Evolutionary conservation across 2,329 filamentous ascomycete genomes (phyloP).

Genomic region (Venturia pyrina): DNA sequence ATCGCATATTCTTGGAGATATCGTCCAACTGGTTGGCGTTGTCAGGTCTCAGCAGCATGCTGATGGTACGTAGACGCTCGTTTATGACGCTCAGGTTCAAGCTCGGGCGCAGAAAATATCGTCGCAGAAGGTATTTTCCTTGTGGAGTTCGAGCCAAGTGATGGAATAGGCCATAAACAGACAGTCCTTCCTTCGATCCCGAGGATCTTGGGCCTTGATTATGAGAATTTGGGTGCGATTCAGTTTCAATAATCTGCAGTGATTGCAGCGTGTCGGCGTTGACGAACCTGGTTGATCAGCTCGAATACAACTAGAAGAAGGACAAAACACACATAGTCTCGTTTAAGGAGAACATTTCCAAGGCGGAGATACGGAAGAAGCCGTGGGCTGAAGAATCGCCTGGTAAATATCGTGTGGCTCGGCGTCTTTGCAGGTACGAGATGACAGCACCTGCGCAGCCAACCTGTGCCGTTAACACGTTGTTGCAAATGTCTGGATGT

Average conservation of each 20-base stretch:
- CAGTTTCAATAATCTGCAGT: constrained; percentile 74
- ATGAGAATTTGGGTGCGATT: constrained; percentile 73
- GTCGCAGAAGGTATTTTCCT: constrained; percentile 63
- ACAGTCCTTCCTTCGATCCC: constrained; percentile 69
- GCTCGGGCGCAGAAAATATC: constrained; percentile 72
- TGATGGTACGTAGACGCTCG: constrained; percentile 61
- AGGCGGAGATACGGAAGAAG: constrained; percentile 49
- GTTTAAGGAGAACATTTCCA: constrained; percentile 67
- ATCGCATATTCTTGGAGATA: constrained; percentile 53
- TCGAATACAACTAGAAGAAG: constrained; percentile 17
- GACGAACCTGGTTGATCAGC: constrained; percentile 55
- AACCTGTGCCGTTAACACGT: constrained; percentile 35
- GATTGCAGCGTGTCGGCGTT: constrained; percentile 71
- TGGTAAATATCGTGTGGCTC: constrained; percentile 52
- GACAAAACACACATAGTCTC: constrained; percentile 44
- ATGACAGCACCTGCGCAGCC: constrained; percentile 83
- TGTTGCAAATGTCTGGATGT: not conserved
- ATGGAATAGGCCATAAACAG: constrained; percentile 74
- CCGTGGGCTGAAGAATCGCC: constrained; percentile 45
- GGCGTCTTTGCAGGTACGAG: constrained; percentile 63
- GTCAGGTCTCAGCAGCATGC: constrained; percentile 54
- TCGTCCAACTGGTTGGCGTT: constrained; percentile 49
- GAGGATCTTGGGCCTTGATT: constrained; percentile 58
- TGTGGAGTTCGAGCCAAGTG: constrained; percentile 67
- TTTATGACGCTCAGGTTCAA: constrained; percentile 57